Evolutionary conservation across 495 filamentous ascomycete species (phyloP).

Genomic region (Neurospora sp.): DNA sequence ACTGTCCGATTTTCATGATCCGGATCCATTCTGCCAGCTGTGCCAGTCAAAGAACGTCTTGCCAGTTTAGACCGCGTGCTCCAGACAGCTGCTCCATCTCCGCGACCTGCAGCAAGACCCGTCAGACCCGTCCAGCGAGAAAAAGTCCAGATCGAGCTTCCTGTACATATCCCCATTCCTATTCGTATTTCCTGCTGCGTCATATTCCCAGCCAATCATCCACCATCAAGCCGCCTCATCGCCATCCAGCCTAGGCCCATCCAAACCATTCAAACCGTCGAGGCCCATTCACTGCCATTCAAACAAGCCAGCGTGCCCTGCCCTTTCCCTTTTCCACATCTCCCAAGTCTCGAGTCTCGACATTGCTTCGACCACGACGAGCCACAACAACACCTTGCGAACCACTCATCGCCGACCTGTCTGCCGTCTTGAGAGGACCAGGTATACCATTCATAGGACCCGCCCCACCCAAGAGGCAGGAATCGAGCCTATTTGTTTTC

Average conservation of each 20-base stretch:
- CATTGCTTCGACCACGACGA: not conserved
- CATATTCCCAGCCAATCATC: not conserved
- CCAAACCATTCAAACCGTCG: not conserved
- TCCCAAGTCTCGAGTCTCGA: not conserved
- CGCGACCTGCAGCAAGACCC: not conserved
- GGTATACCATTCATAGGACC: not conserved
- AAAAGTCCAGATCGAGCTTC: not conserved
- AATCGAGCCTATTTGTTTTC: not conserved
- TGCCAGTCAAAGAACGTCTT: not conserved
- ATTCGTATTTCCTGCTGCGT: not conserved
- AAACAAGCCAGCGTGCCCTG: not conserved
- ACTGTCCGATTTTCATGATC: constrained; percentile 1
- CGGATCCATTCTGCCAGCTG: not conserved
- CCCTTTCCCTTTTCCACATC: not conserved
- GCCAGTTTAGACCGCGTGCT: not conserved
- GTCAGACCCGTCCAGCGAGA: not conserved
- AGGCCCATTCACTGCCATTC: not conserved
- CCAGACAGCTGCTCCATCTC: not conserved
- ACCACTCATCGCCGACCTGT: not conserved
- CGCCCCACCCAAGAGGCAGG: not conserved
- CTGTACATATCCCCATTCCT: not conserved
- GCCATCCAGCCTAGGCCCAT: not conserved
- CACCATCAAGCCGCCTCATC: not conserved
- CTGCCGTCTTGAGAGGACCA: not conserved
- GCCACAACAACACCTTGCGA: not conserved